phyloP scores from a whole-genome alignment of 441 rosid genomes.

The Syzygium syzygioides region DNA sequence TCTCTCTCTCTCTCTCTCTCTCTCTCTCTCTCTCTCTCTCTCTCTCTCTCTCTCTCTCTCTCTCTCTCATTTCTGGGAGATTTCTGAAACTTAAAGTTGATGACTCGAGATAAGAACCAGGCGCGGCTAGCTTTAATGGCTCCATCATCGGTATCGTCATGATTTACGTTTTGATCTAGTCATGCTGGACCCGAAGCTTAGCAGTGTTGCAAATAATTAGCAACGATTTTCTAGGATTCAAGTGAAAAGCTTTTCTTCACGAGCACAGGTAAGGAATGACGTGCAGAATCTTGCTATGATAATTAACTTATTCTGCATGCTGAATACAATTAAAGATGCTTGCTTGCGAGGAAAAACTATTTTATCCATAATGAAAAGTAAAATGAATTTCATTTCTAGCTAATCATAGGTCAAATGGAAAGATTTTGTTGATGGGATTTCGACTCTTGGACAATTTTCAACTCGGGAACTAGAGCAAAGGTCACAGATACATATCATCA shows the following conservation, averaged over 20 bases:
- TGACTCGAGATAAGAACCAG: neutral
- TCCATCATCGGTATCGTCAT: neutral
- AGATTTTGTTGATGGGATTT: neutral
- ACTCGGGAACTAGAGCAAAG: too few species aligned
- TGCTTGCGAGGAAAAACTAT: neutral
- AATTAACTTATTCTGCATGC: neutral
- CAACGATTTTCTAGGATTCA: neutral
- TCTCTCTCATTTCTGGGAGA: neutral
- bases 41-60: neutral
- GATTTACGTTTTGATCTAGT: neutral
- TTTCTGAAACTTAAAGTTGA: neutral
- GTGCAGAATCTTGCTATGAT: neutral
- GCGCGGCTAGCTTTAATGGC: neutral
- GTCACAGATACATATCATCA: neutral
- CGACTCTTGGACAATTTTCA: neutral
- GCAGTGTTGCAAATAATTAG: neutral
- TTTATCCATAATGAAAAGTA: neutral
- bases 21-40: neutral
- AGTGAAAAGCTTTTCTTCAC: neutral
- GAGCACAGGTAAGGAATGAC: neutral
- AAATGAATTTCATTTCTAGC: neutral
- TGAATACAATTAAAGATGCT: neutral
- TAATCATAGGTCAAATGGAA: neutral
- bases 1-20: too few species aligned
- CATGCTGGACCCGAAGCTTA: neutral